Conservation (phyloP, 1,139 yeast genomes). For the Pichia sp. region DNA sequence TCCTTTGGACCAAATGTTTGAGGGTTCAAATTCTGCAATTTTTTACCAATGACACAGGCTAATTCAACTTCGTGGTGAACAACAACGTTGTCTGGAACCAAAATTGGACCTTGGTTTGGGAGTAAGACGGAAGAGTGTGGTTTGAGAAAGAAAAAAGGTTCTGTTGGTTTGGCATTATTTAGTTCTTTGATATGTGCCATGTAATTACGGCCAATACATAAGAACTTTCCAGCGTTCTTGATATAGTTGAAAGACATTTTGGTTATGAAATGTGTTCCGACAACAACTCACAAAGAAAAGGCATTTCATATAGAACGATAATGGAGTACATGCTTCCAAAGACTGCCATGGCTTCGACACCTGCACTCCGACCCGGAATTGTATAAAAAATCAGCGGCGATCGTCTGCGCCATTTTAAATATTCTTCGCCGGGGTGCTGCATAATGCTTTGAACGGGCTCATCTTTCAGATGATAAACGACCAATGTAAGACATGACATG, state of each 20-base stretch:
- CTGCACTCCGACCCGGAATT: no score
- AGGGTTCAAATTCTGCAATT: constrained; percentile 53
- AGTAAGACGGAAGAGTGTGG: constrained; percentile 63
- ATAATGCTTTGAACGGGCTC: no score
- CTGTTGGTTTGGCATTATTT: constrained; percentile 68
- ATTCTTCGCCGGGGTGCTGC: no score
- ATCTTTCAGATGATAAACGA: no score
- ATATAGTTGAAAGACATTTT: constrained; percentile 53
- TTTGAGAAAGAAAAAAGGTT: constrained; percentile 87
- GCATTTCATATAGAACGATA: no score
- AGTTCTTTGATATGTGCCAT: constrained; percentile 91
- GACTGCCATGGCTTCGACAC: no score
- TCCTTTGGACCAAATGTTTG: constrained; percentile 49
- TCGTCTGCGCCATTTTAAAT: no score
- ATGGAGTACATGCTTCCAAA: no score
- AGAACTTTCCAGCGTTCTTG: constrained; percentile 65
- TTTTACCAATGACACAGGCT: constrained; percentile 65
- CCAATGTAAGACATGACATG: no score
- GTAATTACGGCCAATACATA: constrained; percentile 94
- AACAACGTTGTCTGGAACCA: constrained; percentile 70
- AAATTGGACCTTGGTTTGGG: constrained; percentile 65
- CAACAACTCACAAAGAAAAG: no score
- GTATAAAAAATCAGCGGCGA: no score
- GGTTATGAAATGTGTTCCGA: neutral
- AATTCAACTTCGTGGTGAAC: constrained; percentile 94